Evolutionary conservation across 345 rosid species (phyloP), one percentile per base, ranked within the genome.

Genomic region (Eucalyptus paniculata): DNA sequence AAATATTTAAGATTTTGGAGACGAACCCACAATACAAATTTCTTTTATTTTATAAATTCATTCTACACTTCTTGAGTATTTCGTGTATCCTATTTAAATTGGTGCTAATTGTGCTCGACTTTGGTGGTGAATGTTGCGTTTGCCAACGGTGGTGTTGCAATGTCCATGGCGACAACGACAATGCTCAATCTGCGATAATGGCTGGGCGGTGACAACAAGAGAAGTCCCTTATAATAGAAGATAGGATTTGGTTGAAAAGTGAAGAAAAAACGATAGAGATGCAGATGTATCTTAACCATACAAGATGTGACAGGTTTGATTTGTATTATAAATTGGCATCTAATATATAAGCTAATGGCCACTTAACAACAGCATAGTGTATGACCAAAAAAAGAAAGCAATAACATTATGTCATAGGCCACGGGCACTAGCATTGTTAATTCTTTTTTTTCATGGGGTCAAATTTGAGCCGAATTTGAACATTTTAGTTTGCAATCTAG

Each of bases 161-260:
- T 14, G 37, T n/a, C 72, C 37, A n/a, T 15, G 11, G 9, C 0
- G 9, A 0, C 2, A 9, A 3, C 1, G 3, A 0, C 6, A 26
- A 56, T 24, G 13, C 30, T 19, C 13, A 56, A 24, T 24, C 0
- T 56, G 14, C 3, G 1, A 24, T 56, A 56, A 2, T 0, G 30
- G 30, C 1, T 0, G 1, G 69, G 69, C 4, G 2, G 0, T 15
- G 6, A 30, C 6, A 30, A 2, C 1, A 32, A 65, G 34, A 30
- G 3, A n/a, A 7, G 19, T n/a, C 4, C 2, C 37, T 65, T 15
- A 8, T 3, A 32, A 65, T 1, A 4, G 1, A n/a, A 65, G 9
- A 30, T n/a, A 15, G 2, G 37, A 32, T 7, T 65, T 65, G 10
- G 16, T 30, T 15, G 19, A 15, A 65, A 14, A 65, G 0, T 65